phyloP scores from a whole-genome alignment of 306 rosid species.

The Sesbania bispinosa region DNA sequence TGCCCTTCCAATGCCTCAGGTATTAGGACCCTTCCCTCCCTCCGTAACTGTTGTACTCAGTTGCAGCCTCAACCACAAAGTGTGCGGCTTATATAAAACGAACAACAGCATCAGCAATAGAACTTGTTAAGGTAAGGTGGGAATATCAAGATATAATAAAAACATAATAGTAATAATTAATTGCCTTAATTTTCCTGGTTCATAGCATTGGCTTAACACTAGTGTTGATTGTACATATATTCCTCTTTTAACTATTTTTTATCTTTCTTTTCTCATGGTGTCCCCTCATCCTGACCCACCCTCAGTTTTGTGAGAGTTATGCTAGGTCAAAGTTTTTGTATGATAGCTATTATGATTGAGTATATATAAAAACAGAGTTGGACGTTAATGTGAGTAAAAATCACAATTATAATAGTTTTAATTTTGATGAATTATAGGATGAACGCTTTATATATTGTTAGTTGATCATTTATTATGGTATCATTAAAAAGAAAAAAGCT shows the following conservation, averaged over 20 bases:
- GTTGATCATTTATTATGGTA: no score
- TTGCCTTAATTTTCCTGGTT: no score
- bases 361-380: neutral
- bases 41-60: slow-evolving; percentile 20
- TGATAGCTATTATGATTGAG: neutral
- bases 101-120: neutral
- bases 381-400: neutral
- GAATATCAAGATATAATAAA: slow-evolving; percentile 2
- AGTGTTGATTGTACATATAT: no score
- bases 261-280: no score
- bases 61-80: slow-evolving; percentile 11
- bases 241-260: no score
- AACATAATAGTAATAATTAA: no score
- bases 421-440: no score
- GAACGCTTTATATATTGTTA: no score
- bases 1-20: slow-evolving; percentile 15
- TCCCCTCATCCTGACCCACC: no score
- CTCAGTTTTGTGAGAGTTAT: no score
- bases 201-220: neutral
- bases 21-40: neutral
- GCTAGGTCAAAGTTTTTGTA: neutral
- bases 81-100: slow-evolving; percentile 29
- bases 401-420: no score
- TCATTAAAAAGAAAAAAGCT: neutral
- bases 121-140: slow-evolving; percentile 11